These are phyloP conservation scores for Yamadazyma atlantica DNA, from an alignment of 1,139 yeast species.

Conservation along the genomic window DNA sequence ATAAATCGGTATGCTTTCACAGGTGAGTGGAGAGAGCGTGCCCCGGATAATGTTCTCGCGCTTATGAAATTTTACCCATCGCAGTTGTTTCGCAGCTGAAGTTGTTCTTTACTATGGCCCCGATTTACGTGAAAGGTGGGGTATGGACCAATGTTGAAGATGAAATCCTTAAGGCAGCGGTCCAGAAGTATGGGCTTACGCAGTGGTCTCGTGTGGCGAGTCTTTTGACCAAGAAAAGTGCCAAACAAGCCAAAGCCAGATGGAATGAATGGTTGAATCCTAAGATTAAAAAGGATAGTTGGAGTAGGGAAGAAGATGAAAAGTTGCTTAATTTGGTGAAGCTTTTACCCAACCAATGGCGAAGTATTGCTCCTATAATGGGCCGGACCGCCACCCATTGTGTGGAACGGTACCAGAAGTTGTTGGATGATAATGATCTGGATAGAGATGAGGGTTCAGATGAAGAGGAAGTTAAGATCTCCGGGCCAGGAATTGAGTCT, in stretches of 20 bases:
- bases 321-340: conserved; percentile 65
- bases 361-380: conserved; percentile 76
- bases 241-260: conserved; percentile 88
- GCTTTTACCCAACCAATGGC: conserved; percentile 90
- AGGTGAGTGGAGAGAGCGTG: not conserved
- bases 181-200: conserved; percentile 87
- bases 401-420: conserved; percentile 79
- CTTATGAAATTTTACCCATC: not conserved
- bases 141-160: conserved; percentile 93
- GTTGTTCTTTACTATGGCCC: too few relatives aligned
- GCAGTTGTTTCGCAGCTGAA: not conserved
- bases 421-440: conserved; percentile 55
- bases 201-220: conserved; percentile 97
- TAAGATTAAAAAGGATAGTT: conserved; percentile 55
- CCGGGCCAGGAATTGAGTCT: conserved; percentile 57
- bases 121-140: conserved; percentile 81
- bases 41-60: not conserved
- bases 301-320: conserved; percentile 80
- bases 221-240: conserved; percentile 77
- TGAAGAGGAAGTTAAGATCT: conserved; percentile 36
- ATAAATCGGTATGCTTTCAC: not conserved
- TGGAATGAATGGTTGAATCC: conserved; percentile 94
- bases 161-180: conserved; percentile 85
- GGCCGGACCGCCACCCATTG: conserved; percentile 89
- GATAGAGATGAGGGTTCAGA: conserved; percentile 27